phyloP scores from a whole-genome alignment of 805 yeast genomes.

The Kuraishia molischiana region DNA sequence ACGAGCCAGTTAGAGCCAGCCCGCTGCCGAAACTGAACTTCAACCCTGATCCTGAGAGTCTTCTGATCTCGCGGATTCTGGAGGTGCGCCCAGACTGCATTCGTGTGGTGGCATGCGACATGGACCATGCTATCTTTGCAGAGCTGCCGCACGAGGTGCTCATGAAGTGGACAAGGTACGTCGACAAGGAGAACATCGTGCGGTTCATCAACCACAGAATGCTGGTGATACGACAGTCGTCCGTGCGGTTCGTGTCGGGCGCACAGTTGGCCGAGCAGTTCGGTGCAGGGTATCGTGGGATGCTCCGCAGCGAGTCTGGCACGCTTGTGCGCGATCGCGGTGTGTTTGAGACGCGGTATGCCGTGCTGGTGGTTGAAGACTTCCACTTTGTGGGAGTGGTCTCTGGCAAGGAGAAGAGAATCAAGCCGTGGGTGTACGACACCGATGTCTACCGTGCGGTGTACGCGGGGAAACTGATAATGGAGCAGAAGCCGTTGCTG shows the following conservation, averaged over 20 bases:
- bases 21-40: too few relatives aligned
- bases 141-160: slow-evolving; percentile 9
- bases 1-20: too few relatives aligned
- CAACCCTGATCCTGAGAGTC: too few relatives aligned
- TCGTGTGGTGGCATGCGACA: slow-evolving; percentile 4
- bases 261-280: background rate
- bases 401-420: slow-evolving; percentile 3
- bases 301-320: slow-evolving; percentile 6
- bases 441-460: background rate
- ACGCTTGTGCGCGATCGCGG: background rate
- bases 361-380: slow-evolving; percentile 4
- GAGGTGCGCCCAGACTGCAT: background rate
- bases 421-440: slow-evolving; percentile 2
- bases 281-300: background rate
- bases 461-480: too few relatives aligned
- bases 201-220: too few relatives aligned
- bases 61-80: background rate
- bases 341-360: slow-evolving; percentile 1
- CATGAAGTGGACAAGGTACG: slow-evolving; percentile 21
- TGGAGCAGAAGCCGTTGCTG: too few relatives aligned
- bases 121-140: slow-evolving; percentile 5
- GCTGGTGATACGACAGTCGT: background rate
- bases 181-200: too few relatives aligned
- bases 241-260: background rate
- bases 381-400: slow-evolving; percentile 4